A percentile compares a stretch with the other conserved stretches of the same genome.
Evolutionary conservation across 1,284 basidiomycete species (phyloP).

Genomic region (Sporisorium scitamineum): DNA sequence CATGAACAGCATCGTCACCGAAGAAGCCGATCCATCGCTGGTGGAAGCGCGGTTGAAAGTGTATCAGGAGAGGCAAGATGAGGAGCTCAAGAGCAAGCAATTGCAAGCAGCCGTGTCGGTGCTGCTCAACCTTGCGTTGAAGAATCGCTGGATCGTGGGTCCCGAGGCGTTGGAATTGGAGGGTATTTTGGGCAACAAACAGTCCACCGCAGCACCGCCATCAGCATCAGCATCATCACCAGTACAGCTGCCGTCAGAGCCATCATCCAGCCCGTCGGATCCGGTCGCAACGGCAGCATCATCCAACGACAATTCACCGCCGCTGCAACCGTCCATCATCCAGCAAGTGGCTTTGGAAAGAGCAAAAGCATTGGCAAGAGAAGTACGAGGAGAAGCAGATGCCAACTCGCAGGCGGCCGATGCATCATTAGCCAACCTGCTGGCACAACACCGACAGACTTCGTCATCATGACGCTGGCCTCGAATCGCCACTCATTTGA

Average conservation of each 20-base stretch:
- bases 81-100: constrained; percentile 42
- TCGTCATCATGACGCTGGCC: constrained; percentile 16
- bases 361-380: constrained; percentile 39
- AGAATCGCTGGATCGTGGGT: constrained; percentile 56
- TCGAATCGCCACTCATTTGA: not conserved
- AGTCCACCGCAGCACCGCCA: not conserved
- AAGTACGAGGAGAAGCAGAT: constrained; percentile 22
- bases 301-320: not conserved
- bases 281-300: not conserved
- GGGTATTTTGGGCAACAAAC: constrained; percentile 40
- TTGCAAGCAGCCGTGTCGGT: constrained; percentile 55
- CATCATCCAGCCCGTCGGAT: not conserved
- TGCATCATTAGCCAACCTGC: constrained; percentile 30
- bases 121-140: constrained; percentile 54
- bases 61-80: constrained; percentile 28
- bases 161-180: constrained; percentile 55
- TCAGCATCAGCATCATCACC: constrained; percentile 3
- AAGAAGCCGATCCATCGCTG: constrained; percentile 45
- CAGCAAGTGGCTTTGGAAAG: constrained; percentile 46
- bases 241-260: not conserved
- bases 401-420: constrained; percentile 14
- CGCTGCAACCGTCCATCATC: constrained; percentile 33
- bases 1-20: constrained; percentile 22
- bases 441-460: constrained; percentile 27
- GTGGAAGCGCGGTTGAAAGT: constrained; percentile 34